Base-by-base conservation (phyloP, 257 asterid species). In the Parsonsia alboflavescens region DNA sequence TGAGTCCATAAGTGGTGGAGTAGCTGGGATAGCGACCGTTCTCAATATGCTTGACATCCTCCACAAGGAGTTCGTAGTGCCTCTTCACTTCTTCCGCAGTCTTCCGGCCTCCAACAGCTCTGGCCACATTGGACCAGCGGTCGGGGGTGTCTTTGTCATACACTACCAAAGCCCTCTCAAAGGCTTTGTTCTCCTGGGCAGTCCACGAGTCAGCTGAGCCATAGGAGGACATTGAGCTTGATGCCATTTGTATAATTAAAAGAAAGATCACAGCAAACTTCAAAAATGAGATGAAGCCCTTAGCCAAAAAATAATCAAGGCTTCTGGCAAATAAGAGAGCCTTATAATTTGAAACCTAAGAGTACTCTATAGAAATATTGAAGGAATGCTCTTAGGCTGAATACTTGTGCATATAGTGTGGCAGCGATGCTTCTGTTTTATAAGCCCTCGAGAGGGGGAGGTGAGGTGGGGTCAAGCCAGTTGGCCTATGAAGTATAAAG, bases 111-210 rank as follows among this genome's bases (percentile, higher is more conserved):
- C 86, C 96, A 0, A 93, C 89, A 2, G 93, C 95, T 72, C 78
- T 79, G 0, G 98, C 98, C 52, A 93, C 90, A 26, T 91, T 91
- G 70, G 78, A 77, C 98, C 98, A 93, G 11, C 97, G 93, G 69
- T 91, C 97, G 0, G 98, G 91, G 0, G 92, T 86, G 80, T 87
- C 96, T 71, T 78, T 73, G 80, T 88, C 97, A 44, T 84, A 91
- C 36, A 84, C 86, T 0, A 96, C 96, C 74, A 93, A 56, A 1
- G 98, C 98, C 85, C 49, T 76, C 74, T 93, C 98, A 57, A 93
- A 93, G 30, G 87, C 96, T 70, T 93, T 93, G 89, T 93, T 93
- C 59, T 93, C 92, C 68, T 80, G 70, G 0, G 86, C 86, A 0
- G 92, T 87, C 98, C 97, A 93, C 8, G 79, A 66, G 16, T 80